Evolutionary conservation across 306 rosid genomes (phyloP).

Genomic region (Sechiopsis laciniata): DNA sequence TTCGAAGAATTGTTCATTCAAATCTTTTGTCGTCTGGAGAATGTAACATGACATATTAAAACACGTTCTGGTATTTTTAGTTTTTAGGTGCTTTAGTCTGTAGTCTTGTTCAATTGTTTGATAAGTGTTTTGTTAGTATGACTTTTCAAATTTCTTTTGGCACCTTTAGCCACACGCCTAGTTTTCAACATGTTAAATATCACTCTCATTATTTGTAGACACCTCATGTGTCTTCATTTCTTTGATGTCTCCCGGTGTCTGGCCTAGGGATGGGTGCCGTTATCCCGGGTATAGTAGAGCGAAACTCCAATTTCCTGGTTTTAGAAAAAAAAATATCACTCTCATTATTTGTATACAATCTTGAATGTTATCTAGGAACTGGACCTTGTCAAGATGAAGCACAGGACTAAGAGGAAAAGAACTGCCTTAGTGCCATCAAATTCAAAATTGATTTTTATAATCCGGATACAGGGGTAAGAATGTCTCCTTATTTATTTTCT

Average conservation of each 20-base stretch:
- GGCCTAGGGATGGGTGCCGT: no score
- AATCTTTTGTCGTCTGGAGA: background rate
- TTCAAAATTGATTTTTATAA: constrained; percentile 46
- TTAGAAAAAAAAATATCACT: no score
- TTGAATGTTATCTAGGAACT: constrained; percentile 45
- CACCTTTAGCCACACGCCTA: background rate
- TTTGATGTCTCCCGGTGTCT: no score
- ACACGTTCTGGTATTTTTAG: background rate
- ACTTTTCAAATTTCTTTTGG: background rate
- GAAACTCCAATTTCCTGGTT: no score
- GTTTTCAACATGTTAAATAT: no score
- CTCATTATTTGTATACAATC: background rate
- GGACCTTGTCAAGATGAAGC: constrained; percentile 66
- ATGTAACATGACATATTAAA: background rate
- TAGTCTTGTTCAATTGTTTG: background rate
- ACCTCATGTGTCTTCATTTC: no score
- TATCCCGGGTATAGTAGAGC: no score
- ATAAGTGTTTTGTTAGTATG: background rate
- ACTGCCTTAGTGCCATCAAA: constrained; percentile 23
- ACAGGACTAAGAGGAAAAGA: constrained; percentile 59
- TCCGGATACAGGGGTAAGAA: constrained; percentile 72
- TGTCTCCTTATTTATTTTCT: background rate
- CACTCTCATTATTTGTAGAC: background rate
- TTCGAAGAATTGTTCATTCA: background rate
- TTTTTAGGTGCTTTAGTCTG: background rate